Conservation (phyloP, 2,329 filamentous ascomycete genomes). For the Colletotrichum kahawae region DNA sequence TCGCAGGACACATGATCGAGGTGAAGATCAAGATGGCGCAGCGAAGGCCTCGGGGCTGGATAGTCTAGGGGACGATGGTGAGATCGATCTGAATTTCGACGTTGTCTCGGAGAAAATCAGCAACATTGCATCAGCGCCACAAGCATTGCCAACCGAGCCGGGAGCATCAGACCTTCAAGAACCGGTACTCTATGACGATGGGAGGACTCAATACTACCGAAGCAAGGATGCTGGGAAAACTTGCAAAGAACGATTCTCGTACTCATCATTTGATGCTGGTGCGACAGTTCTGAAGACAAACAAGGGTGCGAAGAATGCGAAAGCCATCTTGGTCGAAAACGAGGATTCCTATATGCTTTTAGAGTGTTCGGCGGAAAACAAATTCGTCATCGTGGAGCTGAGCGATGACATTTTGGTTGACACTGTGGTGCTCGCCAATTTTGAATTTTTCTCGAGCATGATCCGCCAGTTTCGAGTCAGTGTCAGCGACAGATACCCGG, state of each 20-base stretch:
- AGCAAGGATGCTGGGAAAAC: conserved; percentile 96
- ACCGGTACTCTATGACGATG: conserved; percentile 51
- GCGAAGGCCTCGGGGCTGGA: conserved; percentile 69
- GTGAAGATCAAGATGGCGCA: conserved; percentile 56
- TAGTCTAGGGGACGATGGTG: conserved; percentile 83
- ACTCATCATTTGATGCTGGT: conserved; percentile 95
- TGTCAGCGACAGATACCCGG: conserved; percentile 92
- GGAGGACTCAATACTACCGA: conserved; percentile 61
- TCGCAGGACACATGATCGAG: conserved; percentile 59
- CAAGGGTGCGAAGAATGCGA: conserved; percentile 82
- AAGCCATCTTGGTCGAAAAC: conserved; percentile 90
- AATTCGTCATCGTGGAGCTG: conserved; percentile 93
- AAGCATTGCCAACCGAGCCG: conserved; percentile 8
- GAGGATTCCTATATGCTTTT: conserved; percentile 99
- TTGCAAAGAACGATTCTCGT: conserved; percentile 97
- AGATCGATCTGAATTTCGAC: conserved; percentile 71
- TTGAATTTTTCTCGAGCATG: conserved; percentile 98
- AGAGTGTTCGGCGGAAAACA: conserved; percentile 84
- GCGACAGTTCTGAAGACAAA: conserved; percentile 93
- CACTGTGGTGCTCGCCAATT: conserved; percentile 96
- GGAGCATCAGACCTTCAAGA: conserved; percentile 34
- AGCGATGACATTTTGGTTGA: conserved; percentile 88
- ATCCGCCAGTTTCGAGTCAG: conserved; percentile 89
- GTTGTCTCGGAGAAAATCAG: conserved; percentile 48
- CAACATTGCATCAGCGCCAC: conserved; percentile 16